A percentile compares a stretch with the other conserved stretches of the same genome.
Conservation (phyloP, 2,329 filamentous ascomycete species). For the Apiospora hydei region DNA sequence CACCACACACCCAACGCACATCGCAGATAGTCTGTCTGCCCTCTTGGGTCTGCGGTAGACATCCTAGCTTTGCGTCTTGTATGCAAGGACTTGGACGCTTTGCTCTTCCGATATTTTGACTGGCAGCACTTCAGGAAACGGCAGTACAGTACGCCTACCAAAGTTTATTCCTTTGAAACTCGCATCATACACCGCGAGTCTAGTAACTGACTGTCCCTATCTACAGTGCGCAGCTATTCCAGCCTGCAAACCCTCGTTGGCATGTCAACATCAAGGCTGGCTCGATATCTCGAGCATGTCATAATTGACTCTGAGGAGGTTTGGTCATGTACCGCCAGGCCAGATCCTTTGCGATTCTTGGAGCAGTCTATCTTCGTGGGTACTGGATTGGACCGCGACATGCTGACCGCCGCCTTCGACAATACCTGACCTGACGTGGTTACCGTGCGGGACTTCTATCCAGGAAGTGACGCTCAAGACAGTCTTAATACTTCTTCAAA, state of each 20-base stretch:
- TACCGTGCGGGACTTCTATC: background rate
- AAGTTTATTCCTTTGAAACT: too few species aligned
- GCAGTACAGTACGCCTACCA: background rate
- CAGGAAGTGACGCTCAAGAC: too few species aligned
- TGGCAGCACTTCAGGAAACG: background rate
- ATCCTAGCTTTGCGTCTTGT: background rate
- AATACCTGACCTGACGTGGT: background rate
- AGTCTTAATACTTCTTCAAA: too few species aligned
- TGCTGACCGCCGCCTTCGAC: background rate
- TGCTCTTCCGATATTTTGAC: background rate
- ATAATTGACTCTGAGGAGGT: background rate
- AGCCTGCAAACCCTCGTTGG: background rate
- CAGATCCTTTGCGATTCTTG: too few species aligned
- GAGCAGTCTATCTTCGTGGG: background rate
- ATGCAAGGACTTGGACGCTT: slow-evolving; percentile 1
- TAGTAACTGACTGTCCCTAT: background rate
- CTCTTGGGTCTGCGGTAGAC: too few species aligned
- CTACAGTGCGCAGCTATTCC: background rate
- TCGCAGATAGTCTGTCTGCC: too few species aligned
- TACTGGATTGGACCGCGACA: background rate
- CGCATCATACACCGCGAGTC: background rate
- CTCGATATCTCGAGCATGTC: background rate
- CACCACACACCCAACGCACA: too few species aligned
- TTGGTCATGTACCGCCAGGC: too few species aligned
- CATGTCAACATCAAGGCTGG: background rate